These are phyloP conservation scores for Ophiostoma pallidulum DNA, from an alignment of 2,329 filamentous ascomycete species.

Conservation along the genomic window DNA sequence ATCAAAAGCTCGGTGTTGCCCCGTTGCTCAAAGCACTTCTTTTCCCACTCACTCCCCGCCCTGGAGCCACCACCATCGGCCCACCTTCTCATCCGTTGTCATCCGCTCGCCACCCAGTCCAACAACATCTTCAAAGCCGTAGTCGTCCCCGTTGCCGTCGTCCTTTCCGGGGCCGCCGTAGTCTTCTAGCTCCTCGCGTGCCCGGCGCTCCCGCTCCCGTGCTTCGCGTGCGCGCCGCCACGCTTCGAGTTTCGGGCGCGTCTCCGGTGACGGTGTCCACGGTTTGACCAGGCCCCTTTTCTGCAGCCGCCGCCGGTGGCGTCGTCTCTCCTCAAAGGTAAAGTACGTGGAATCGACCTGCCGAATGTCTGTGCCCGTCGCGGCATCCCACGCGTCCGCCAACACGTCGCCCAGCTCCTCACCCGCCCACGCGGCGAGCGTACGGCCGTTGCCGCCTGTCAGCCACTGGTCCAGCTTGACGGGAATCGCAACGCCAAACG, in stretches of 20 bases:
- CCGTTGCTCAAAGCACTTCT: neutral
- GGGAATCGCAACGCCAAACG: constrained; percentile 50
- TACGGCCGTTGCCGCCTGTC: constrained; percentile 41
- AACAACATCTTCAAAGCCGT: constrained; percentile 15
- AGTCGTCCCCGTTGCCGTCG: neutral
- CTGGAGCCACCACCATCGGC: constrained; percentile 3
- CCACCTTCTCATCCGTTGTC: constrained; percentile 17
- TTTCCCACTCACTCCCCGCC: neutral
- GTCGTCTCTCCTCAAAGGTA: constrained; percentile 37
- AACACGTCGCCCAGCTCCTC: constrained; percentile 38
- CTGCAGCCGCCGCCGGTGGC: constrained; percentile 39
- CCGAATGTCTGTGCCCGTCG: constrained; percentile 35
- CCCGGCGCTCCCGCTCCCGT: constrained; percentile 31
- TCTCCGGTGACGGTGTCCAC: constrained; percentile 30
- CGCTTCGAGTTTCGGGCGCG: constrained; percentile 33
- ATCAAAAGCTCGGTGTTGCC: neutral
- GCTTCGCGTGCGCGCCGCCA: constrained; percentile 35
- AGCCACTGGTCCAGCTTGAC: constrained; percentile 55
- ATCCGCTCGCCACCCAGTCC: constrained; percentile 27
- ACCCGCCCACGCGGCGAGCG: constrained; percentile 25
- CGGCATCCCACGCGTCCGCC: constrained; percentile 39
- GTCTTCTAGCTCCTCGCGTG: constrained; percentile 28
- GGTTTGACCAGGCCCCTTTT: constrained; percentile 35
- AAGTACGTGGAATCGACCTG: constrained; percentile 34
- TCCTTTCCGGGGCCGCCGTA: constrained; percentile 18